Percentiles rank a stretch among this genome's conserved stretches.
These are phyloP conservation scores for Clarireedia hainanense DNA, from an alignment of 2,329 filamentous ascomycete species.

Conservation along the genomic window DNA sequence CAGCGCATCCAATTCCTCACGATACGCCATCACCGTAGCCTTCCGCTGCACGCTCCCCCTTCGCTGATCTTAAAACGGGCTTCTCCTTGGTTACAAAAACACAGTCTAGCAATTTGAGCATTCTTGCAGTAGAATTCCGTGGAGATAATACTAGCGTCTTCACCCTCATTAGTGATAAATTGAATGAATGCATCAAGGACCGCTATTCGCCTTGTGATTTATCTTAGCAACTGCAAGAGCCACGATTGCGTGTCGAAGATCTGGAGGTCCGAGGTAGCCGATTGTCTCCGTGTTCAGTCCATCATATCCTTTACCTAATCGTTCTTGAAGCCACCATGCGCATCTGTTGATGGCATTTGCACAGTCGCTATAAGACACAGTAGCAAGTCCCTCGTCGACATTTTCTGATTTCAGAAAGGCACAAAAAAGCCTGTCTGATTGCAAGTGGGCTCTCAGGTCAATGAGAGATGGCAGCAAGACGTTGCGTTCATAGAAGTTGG, in stretches of 20 bases:
- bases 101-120: neutral
- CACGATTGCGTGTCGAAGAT: neutral
- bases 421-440: neutral
- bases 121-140: neutral
- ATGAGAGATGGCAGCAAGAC: neutral
- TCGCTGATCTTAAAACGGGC: conserved; percentile 30
- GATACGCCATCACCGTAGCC: conserved; percentile 27
- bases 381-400: neutral
- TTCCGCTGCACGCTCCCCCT: conserved; percentile 33
- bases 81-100: conserved; percentile 26
- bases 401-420: neutral
- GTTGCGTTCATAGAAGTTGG: neutral
- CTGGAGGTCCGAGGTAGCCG: neutral
- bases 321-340: neutral
- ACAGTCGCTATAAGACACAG: neutral
- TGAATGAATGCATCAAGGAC: neutral
- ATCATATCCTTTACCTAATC: neutral
- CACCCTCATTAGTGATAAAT: neutral
- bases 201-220: neutral
- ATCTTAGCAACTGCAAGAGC: neutral
- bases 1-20: conserved; percentile 27
- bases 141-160: neutral
- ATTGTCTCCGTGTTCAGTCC: neutral
- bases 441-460: neutral
- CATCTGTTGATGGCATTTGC: neutral